phyloP scores from a whole-genome alignment of 768 basidiomycete species.

The Auriscalpium vulgare region DNA sequence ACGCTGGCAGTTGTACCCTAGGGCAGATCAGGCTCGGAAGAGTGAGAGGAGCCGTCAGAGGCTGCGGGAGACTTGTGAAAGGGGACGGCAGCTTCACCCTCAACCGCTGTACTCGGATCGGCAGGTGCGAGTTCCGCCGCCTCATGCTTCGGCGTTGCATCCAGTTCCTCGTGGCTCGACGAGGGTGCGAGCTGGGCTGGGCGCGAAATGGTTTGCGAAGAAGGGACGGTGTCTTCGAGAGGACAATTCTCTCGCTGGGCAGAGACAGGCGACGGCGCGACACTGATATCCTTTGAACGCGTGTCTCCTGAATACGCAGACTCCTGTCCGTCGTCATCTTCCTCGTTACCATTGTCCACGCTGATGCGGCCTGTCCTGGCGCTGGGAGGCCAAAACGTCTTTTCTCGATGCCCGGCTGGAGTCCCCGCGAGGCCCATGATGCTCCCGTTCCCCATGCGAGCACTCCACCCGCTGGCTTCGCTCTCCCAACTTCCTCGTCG shows the following conservation, averaged over 20 bases:
- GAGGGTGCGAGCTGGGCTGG: no score
- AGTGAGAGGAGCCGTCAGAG: background rate
- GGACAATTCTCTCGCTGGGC: no score
- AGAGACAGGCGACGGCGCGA: no score
- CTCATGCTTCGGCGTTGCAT: background rate
- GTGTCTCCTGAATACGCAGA: conserved; percentile 2
- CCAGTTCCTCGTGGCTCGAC: background rate
- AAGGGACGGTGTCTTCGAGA: no score
- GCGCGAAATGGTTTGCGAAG: no score
- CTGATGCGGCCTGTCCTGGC: conserved; percentile 26
- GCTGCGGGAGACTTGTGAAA: background rate
- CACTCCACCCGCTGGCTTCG: conserved; percentile 83
- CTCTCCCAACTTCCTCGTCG: conserved; percentile 90
- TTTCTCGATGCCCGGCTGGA: conserved; percentile 1
- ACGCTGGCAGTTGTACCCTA: no score
- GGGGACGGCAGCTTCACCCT: background rate
- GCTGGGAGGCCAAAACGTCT: conserved; percentile 9
- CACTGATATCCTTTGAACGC: background rate
- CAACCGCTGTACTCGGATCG: background rate
- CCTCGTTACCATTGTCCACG: conserved; percentile 31
- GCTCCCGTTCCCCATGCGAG: conserved; percentile 45
- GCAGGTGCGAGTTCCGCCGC: background rate
- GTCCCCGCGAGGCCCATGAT: conserved; percentile 24
- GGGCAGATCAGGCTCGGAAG: no score
- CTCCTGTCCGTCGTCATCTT: conserved; percentile 24